Evolutionary conservation across 2,329 filamentous ascomycete species (phyloP), one percentile per base, ranked within the genome.

Genomic region (Fusarium odoratissimum): DNA sequence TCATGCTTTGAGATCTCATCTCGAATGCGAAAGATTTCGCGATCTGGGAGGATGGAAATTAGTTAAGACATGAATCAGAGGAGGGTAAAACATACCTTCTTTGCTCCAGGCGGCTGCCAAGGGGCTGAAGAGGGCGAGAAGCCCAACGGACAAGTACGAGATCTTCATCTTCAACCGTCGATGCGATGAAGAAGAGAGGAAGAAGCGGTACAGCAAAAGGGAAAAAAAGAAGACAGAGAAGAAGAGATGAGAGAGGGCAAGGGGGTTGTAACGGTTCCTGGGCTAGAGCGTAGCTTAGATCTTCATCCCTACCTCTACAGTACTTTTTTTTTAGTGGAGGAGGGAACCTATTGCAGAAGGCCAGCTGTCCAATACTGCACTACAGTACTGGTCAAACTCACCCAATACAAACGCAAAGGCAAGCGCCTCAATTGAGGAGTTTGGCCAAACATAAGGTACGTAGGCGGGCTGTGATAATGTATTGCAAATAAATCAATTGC

Each of bases 11-110:
- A 84, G 62, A 99, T 89, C 81, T 98, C 96, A 84, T 98, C 95
- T 79, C 92, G 92, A 71, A 99, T 88, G 77, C 95, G 93, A 86
- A 99, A 99, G 85, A 99, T 98, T 84, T 99, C 96, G 80, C 97
- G 94, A 84, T 99, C 96, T 97, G 78, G 33, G 51, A 37, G 14
- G 8, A 23, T 40, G 33, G 57, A 38, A n/a, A 17, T 64, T 37
- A 52, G 71, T 75, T 48, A 67, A 57, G 51, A 45, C 40, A 46
- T 59, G 46, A 55, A 56, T 16, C 44, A 55, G 60, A 48, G 14
- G 12, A 38, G 14, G 28, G 37, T 54, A 23, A 54, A 35, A 81
- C 86, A 76, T 83, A 93, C 93, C 93, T 88, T 97, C 94, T 83
- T 96, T 96, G 64, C 90, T 91, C 94, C 95, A 97, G 51, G 93